phyloP scores from a whole-genome alignment of 148 eudicot genomes.

The Fallopia convolvulus region DNA sequence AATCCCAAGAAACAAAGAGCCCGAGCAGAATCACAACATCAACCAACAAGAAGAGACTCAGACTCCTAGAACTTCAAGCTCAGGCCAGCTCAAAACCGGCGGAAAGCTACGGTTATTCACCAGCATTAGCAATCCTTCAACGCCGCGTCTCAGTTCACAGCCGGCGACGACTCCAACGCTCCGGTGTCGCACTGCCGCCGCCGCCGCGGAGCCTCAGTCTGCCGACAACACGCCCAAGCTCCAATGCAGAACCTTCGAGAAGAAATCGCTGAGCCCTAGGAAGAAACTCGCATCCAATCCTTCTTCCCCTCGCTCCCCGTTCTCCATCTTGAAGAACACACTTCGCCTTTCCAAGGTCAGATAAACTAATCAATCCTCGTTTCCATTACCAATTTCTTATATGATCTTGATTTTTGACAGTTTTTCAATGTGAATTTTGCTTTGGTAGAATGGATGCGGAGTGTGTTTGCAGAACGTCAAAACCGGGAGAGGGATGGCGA shows the following conservation, averaged over 20 bases:
- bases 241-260: slow-evolving; percentile 28
- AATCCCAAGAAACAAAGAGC: slow-evolving; percentile 37
- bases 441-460: slow-evolving; percentile 66
- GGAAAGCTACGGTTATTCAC: slow-evolving; percentile 38
- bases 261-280: slow-evolving; percentile 19
- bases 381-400: not conserved
- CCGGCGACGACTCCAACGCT: slow-evolving; percentile 11
- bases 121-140: slow-evolving; percentile 22
- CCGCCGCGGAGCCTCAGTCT: slow-evolving; percentile 3
- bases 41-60: not conserved
- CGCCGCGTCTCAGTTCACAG: not conserved
- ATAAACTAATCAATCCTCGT: not conserved
- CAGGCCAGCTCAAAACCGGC: slow-evolving; percentile 7
- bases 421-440: not conserved
- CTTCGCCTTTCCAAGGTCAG: slow-evolving; percentile 64
- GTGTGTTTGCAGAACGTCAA: slow-evolving; percentile 70
- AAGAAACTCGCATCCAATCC: slow-evolving; percentile 27
- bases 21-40: not conserved
- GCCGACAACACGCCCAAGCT: slow-evolving; percentile 25
- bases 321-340: slow-evolving; percentile 63
- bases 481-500: slow-evolving; percentile 60
- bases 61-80: slow-evolving; percentile 20
- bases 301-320: slow-evolving; percentile 81
- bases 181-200: slow-evolving; percentile 25
- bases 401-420: not conserved